Evolutionary conservation across 1,284 basidiomycete genomes (phyloP).

Genomic region (Cutaneotrichosporon sp.): DNA sequence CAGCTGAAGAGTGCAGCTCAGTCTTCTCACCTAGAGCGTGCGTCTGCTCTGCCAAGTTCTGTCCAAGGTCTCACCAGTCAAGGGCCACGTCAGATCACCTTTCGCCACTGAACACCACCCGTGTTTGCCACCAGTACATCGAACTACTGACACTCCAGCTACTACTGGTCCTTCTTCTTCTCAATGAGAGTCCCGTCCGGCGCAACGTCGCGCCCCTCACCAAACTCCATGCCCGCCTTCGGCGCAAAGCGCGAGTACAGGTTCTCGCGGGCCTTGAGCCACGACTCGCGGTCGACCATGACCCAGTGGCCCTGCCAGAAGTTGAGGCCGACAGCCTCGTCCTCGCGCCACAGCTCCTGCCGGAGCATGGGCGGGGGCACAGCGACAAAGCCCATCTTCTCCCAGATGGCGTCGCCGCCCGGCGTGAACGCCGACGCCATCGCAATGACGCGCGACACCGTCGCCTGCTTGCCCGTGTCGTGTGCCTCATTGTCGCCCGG

Average conservation of each 20-base stretch:
- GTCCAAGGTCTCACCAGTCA: too few species aligned
- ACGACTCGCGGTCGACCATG: constrained; percentile 17
- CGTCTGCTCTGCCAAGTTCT: too few species aligned
- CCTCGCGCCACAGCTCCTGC: constrained; percentile 5
- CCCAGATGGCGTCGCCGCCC: constrained; percentile 53
- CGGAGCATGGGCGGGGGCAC: background rate
- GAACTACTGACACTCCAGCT: background rate
- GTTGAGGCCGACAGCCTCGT: constrained; percentile 15
- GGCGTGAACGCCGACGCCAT: constrained; percentile 60
- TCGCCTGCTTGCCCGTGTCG: background rate
- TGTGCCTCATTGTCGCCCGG: background rate
- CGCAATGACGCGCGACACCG: constrained; percentile 54
- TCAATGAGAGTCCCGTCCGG: background rate
- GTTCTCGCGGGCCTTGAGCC: constrained; percentile 12
- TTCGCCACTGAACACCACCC: background rate
- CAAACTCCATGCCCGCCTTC: background rate
- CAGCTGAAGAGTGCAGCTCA: too few species aligned
- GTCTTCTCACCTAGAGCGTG: too few species aligned
- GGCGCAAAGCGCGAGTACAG: constrained; percentile 7
- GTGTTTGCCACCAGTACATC: background rate
- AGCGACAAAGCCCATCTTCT: constrained; percentile 58
- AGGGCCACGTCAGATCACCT: too few species aligned
- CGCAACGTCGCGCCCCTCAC: background rate
- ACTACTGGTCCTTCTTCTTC: background rate
- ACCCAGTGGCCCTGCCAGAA: constrained; percentile 27